These are phyloP conservation scores for Globisporangium uncinulatum DNA, from an alignment of 352 stramenopile species.

Conservation along the genomic window DNA sequence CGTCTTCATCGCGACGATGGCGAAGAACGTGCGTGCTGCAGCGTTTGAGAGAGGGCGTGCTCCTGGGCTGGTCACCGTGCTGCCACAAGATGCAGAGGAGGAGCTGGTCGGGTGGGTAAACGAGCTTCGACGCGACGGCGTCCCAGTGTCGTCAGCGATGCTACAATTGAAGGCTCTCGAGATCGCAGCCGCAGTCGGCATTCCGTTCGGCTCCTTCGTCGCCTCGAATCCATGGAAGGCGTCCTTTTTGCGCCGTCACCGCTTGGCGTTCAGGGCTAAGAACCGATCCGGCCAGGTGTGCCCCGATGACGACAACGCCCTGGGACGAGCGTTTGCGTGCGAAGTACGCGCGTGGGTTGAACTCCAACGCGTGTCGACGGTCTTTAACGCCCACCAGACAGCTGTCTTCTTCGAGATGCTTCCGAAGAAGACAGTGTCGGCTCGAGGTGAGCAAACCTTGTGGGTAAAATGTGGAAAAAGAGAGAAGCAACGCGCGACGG, in stretches of 20 bases:
- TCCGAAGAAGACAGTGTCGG: constrained; percentile 19
- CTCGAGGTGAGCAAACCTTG: not conserved
- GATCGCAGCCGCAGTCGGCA: constrained; percentile 4
- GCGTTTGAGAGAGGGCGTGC: not conserved
- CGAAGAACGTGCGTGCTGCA: not conserved
- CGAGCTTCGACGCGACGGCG: constrained; percentile 12
- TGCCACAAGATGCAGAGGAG: constrained; percentile 17
- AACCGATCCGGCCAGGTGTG: constrained; percentile 12
- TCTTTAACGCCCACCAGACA: constrained; percentile 27
- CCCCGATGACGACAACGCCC: constrained; percentile 2
- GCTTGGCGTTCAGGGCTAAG: constrained; percentile 10
- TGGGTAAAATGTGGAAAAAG: not conserved
- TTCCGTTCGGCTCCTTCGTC: constrained; percentile 3
- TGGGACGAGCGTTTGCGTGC: not conserved
- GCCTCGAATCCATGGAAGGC: constrained; percentile 3
- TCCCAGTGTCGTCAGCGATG: constrained; percentile 21
- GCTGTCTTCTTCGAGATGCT: constrained; percentile 28
- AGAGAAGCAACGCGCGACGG: not conserved
- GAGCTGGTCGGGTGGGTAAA: constrained; percentile 21
- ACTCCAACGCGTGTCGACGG: no score
- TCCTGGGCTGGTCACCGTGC: no score
- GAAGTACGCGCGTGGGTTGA: constrained; percentile 3
- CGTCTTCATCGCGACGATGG: not conserved
- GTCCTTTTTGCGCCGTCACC: constrained; percentile 15
- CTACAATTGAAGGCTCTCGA: constrained; percentile 15